Conservation (phyloP, 306 rosid species). For the Rosa lucieae region DNA sequence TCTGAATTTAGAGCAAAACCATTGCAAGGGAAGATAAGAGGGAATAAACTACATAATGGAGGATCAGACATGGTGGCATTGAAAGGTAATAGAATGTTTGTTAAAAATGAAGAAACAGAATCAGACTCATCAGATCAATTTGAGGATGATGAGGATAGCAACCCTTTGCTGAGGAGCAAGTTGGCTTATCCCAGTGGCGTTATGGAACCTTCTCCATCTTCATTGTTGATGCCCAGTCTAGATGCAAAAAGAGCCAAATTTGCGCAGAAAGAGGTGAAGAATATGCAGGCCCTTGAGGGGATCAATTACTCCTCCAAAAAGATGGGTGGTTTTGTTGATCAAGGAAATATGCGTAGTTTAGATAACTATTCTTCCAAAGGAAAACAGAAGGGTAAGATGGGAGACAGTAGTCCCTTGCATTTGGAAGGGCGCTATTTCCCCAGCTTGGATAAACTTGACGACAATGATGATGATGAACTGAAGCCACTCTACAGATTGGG, state of each 20-base stretch:
- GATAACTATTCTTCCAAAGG: conserved; percentile 55
- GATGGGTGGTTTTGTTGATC: conserved; percentile 50
- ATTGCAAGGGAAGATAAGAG: conserved; percentile 57
- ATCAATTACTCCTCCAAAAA: conserved; percentile 45
- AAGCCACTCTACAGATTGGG: conserved; percentile 40
- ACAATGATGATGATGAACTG: conserved; percentile 47
- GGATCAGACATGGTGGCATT: conserved; percentile 40
- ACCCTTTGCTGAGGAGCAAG: conserved; percentile 74
- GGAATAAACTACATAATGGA: conserved; percentile 51
- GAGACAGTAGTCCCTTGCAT: conserved; percentile 45
- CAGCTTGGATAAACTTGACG: conserved; percentile 45
- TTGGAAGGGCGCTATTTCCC: conserved; percentile 52
- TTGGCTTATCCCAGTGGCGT: conserved; percentile 56
- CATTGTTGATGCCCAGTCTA: conserved; percentile 48
- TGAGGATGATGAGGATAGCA: conserved; percentile 75
- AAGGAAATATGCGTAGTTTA: conserved; percentile 40
- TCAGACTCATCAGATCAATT: conserved; percentile 90
- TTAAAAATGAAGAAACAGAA: conserved; percentile 80
- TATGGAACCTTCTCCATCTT: conserved; percentile 56
- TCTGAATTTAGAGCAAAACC: conserved; percentile 65
- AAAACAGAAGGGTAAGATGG: conserved; percentile 71
- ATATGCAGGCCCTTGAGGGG: conserved; percentile 33
- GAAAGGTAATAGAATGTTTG: conserved; percentile 46
- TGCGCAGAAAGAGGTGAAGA: conserved; percentile 54
- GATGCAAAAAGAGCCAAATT: conserved; percentile 60